A percentile compares a stretch with the other conserved stretches of the same genome.
Conservation (phyloP, 179 eudicot genomes). For the Kewa caespitosa region DNA sequence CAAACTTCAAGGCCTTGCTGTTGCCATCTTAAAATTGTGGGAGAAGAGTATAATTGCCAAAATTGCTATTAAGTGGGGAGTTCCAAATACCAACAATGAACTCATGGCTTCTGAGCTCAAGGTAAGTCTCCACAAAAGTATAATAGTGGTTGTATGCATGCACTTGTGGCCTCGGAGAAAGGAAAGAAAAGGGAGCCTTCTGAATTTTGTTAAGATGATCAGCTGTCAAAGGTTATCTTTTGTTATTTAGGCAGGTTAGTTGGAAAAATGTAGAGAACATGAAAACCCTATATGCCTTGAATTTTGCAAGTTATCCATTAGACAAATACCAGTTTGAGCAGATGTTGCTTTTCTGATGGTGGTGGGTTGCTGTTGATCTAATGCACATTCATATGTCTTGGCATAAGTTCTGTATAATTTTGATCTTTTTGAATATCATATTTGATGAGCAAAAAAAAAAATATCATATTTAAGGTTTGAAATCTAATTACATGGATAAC, state of each 20-base stretch:
- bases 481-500: neutral
- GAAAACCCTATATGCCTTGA: neutral
- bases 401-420: neutral
- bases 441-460: no score
- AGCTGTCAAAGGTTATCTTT: neutral
- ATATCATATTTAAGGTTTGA: no score
- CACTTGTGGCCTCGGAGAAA: neutral
- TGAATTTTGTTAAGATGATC: neutral
- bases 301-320: neutral
- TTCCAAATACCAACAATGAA: slow-evolving; percentile 75
- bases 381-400: neutral
- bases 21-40: slow-evolving; percentile 85
- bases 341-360: neutral
- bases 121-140: slow-evolving; percentile 52
- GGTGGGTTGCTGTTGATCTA: neutral
- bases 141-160: neutral
- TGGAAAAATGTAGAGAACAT: neutral
- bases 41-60: slow-evolving; percentile 83
- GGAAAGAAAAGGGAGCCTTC: no score
- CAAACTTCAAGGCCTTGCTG: slow-evolving; percentile 94
- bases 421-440: neutral
- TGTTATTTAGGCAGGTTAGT: neutral
- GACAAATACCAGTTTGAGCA: neutral
- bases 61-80: slow-evolving; percentile 90
- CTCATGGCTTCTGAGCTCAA: slow-evolving; percentile 93